phyloP scores from a whole-genome alignment of 805 yeast species.

The Metschnikowia similis region DNA sequence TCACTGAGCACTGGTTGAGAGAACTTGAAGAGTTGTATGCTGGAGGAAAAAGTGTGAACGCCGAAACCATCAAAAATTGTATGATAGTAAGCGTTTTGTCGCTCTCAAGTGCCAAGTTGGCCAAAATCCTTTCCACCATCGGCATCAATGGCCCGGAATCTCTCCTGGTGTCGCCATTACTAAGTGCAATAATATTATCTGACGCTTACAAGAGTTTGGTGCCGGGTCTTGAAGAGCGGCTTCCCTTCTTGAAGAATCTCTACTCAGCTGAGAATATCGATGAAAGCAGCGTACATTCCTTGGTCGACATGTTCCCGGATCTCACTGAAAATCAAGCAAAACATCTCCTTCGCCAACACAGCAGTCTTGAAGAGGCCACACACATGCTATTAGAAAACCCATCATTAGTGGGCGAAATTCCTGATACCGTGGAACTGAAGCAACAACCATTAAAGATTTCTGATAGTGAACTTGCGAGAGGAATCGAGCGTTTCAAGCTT shows the following conservation, averaged over 20 bases:
- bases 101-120: constrained; percentile 39
- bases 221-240: constrained; percentile 50
- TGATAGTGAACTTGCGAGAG: constrained; percentile 11
- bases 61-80: constrained; percentile 42
- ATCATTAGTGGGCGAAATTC: constrained; percentile 28
- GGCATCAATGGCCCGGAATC: constrained; percentile 41
- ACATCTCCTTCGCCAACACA: constrained; percentile 45
- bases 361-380: constrained; percentile 54
- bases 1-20: constrained; percentile 54
- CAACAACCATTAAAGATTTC: not conserved
- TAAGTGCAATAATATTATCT: constrained; percentile 51
- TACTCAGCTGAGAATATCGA: constrained; percentile 5
- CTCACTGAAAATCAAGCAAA: constrained; percentile 45
- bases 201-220: constrained; percentile 40
- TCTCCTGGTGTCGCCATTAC: constrained; percentile 48
- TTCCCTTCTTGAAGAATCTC: constrained; percentile 41
- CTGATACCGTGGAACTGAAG: constrained; percentile 6
- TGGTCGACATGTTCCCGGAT: constrained; percentile 66
- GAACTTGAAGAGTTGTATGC: constrained; percentile 53
- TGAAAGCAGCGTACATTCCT: constrained; percentile 35
- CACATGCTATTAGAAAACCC: constrained; percentile 63
- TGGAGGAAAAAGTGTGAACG: constrained; percentile 51
- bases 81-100: constrained; percentile 52
- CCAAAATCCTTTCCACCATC: constrained; percentile 37
- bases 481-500: constrained; percentile 13